Percentiles rank a stretch among this genome's conserved stretches.
phyloP scores from a whole-genome alignment of 2,329 filamentous ascomycete species.

The Paraconiothyrium sp. region DNA sequence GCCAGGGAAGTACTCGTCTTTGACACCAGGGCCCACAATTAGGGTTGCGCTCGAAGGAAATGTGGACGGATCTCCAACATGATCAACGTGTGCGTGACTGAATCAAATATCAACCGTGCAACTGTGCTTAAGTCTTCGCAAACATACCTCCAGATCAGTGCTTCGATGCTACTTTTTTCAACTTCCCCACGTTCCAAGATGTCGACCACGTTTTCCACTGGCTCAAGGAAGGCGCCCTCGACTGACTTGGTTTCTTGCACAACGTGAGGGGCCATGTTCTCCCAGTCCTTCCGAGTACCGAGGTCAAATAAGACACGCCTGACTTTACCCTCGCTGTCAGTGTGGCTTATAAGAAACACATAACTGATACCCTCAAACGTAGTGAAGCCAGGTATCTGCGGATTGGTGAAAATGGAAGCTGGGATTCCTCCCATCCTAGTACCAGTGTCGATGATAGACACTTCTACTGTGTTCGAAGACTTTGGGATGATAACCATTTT shows the following conservation, averaged over 20 bases:
- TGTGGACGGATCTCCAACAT: constrained; percentile 59
- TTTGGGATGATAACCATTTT: too few species aligned
- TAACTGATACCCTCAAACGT: constrained; percentile 45
- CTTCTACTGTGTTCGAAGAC: neutral
- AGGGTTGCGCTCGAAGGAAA: constrained; percentile 59
- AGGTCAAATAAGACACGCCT: constrained; percentile 59
- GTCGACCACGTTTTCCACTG: too few species aligned
- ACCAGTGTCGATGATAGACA: neutral
- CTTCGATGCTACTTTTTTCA: too few species aligned
- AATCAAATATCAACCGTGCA: too few species aligned
- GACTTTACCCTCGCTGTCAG: constrained; percentile 31
- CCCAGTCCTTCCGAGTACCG: constrained; percentile 57
- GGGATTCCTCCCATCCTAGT: neutral
- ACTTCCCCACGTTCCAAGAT: too few species aligned
- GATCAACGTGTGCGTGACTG: constrained; percentile 59
- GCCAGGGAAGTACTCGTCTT: constrained; percentile 56
- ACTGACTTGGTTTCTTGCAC: too few species aligned
- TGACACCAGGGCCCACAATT: constrained; percentile 64
- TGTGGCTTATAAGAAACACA: constrained; percentile 61
- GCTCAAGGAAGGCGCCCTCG: too few species aligned
- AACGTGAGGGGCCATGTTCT: constrained; percentile 41
- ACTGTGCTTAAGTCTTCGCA: too few species aligned
- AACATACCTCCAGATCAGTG: too few species aligned
- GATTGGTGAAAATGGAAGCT: neutral
- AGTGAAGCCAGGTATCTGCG: constrained; percentile 2